Base-by-base conservation (phyloP, 371 early-diverging fungal genomes). In the Mucor piriformis region DNA sequence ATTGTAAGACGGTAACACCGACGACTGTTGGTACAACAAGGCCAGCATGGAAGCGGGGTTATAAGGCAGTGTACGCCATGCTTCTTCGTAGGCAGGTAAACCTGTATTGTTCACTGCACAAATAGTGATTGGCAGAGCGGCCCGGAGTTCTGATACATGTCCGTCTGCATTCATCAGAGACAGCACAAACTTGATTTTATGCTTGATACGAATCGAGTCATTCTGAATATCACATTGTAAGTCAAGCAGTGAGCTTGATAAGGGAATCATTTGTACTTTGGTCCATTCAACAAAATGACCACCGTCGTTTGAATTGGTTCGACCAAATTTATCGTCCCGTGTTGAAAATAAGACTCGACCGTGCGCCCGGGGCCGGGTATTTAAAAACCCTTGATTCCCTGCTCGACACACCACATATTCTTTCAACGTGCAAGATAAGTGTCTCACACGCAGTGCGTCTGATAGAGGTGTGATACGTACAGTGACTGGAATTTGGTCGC, bases 211-310 rank as follows among this genome's bases (percentile, higher is more conserved):
- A 18, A 79, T 66, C 4, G 54, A 37, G 20, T 74, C 73, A 47
- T 73, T 74, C 25, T 69, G 66, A n/a, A 70, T 58, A 66, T 77
- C 73, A 37, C 69, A 76, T 29, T 74, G 72, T 23, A 76, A 37
- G 8, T 69, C 66, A 38, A 65, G 48, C 6, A 58, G 54, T 15
- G 66, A 53, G 8, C 23, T 46, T 4, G 76, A 67, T 11, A 79
- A 54, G 1, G 49, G 69, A 32, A 79, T 58, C 0, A 35, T 53
- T 20, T 66, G 63, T 24, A 51, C 53, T 33, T 68, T 67, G 6
- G 60, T 57, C 77, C 77, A 79, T 8, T 64, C 65, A 20, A 73
- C 42, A 37, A 64, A 63, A 6, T 51, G 18, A 5, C 38, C 59
- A 12, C 48, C 46, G 4, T 47, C 46, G 4, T 52, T 50, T 6